Conservation (phyloP, 2,329 filamentous ascomycete genomes). For the Phialophora expanda region DNA sequence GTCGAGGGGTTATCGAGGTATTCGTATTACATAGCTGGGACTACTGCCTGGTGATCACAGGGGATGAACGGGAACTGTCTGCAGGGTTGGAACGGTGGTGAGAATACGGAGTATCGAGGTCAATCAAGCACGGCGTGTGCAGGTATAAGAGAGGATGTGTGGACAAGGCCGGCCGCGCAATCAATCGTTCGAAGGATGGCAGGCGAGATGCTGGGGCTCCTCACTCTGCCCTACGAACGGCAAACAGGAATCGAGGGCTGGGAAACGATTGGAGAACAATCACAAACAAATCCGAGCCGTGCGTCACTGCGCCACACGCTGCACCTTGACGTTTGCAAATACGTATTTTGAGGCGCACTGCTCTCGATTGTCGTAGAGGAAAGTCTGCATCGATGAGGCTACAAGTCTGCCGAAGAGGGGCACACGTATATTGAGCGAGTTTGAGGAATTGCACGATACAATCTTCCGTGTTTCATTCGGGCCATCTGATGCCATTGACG, state of each 20-base stretch:
- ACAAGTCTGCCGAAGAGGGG: neutral
- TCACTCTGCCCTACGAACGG: conserved; percentile 20
- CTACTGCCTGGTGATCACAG: neutral
- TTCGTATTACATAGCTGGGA: neutral
- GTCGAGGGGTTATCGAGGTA: neutral
- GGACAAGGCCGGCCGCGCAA: conserved; percentile 9
- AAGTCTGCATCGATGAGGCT: neutral
- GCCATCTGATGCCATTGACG: neutral
- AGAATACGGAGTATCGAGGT: neutral
- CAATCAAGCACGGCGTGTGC: neutral
- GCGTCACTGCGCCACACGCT: conserved; percentile 2
- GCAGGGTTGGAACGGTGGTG: neutral
- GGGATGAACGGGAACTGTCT: neutral
- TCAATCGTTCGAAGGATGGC: conserved; percentile 8
- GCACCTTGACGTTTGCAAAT: neutral
- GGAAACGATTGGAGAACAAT: neutral
- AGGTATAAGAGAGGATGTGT: conserved; percentile 1
- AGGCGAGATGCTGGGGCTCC: conserved; percentile 11
- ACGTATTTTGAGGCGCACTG: neutral
- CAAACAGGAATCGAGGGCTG: conserved; percentile 9
- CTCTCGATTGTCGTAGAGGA: no score
- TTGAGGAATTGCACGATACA: neutral
- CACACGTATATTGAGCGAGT: neutral
- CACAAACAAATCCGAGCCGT: neutral
- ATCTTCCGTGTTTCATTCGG: neutral